Evolutionary conservation across 2,329 filamentous ascomycete species (phyloP), one percentile per base, ranked within the genome.

Genomic region (Ophiocordyceps camponoti-saundersi): DNA sequence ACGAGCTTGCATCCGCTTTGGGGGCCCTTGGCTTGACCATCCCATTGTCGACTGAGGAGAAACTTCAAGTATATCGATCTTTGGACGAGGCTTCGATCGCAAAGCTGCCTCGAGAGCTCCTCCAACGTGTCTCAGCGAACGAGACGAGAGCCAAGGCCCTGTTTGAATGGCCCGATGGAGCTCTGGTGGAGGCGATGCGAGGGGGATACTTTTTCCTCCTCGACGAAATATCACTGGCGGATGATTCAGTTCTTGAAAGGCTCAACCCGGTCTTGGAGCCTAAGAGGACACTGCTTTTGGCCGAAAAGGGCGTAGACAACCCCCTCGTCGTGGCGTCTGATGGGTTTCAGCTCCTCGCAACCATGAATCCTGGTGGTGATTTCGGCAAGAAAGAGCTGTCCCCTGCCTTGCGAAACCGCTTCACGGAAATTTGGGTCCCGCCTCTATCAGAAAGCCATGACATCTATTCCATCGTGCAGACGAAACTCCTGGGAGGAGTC

Each of bases 341-440:
- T 40, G 85, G 83, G 0, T 99, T 96, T 63, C 89, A 98, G 57
- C 95, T 98, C 63, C 77, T 98, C 49, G 90, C 92, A 3, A 98
- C 92, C 0, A 99, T 99, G 92, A 99, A 99, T 54, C 92, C 92
- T 10, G 93, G 93, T 45, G 92, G 93, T 43, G 92, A 99, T 59
- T 98, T 96, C 61, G 92, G 92, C 53, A 99, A 99, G 67, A 87
- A 90, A 55, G 92, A 99, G 61, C 73, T 99, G 13, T 98, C 92
- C 1, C 92, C 92, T 3, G 93, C 92, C 15, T 68, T 99, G 49
- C 77, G 92, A 43, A 98, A 99, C 60, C 85, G 92, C 50, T 95
- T 99, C 61, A 99, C 92, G 0, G 92, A 99, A 63, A 95, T 99
- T 10, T 98, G 92, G 92, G 92, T 96, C 0, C 88, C 92, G 1